phyloP scores from a whole-genome alignment of 306 rosid species.

The Pyrus communis region DNA sequence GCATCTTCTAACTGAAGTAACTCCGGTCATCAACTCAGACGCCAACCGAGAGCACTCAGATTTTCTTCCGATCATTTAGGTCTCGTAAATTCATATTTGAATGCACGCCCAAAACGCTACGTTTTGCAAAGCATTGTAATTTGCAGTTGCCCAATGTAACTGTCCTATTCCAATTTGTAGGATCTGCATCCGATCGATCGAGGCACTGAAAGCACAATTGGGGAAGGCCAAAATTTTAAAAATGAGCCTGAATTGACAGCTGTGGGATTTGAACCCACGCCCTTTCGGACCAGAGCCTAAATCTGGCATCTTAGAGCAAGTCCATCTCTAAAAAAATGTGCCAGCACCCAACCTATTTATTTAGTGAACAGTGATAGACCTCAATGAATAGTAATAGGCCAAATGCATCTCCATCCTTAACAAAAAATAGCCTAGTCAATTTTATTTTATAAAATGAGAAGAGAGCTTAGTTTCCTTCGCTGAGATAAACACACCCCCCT shows the following conservation, averaged over 20 bases:
- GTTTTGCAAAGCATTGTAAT: constrained; percentile 89
- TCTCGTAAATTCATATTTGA: not conserved
- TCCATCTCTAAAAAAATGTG: too few species aligned
- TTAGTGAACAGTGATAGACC: too few species aligned
- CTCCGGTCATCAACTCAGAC: constrained; percentile 15
- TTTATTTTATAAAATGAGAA: too few species aligned
- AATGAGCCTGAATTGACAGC: constrained; percentile 27
- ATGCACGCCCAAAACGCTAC: constrained; percentile 59
- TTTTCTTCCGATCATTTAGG: not conserved
- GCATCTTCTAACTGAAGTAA: constrained; percentile 54
- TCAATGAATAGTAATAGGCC: too few species aligned
- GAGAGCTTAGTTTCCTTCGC: too few species aligned
- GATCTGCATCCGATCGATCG: constrained; percentile 75
- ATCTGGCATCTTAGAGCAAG: constrained; percentile 60
- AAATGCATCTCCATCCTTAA: too few species aligned
- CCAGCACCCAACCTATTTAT: too few species aligned
- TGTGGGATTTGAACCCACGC: constrained; percentile 97
- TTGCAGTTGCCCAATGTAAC: constrained; percentile 94
- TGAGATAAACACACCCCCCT: not conserved
- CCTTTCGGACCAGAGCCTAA: constrained; percentile 98
- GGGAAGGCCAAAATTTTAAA: not conserved
- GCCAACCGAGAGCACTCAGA: too few species aligned
- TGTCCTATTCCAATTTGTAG: constrained; percentile 91
- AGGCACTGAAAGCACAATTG: constrained; percentile 40
- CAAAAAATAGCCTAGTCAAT: too few species aligned